Base-by-base conservation (phyloP, 2,329 filamentous ascomycete species). In the Setomelanomma holmii region DNA sequence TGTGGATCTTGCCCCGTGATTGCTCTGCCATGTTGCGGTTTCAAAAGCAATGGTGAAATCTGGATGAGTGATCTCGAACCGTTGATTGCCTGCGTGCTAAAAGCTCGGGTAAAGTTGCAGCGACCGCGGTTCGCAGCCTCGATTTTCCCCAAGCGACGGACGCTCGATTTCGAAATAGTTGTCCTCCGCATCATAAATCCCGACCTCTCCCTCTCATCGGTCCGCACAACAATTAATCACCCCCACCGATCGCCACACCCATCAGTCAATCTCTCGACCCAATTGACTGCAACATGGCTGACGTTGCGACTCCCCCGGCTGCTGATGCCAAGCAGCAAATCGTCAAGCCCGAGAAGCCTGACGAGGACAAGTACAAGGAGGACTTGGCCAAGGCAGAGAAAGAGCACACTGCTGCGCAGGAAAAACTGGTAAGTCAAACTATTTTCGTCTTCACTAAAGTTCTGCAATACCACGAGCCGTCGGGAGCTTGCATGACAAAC, bases 301-400 rank as follows among this genome's bases (percentile, higher is more conserved):
- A 73, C 60, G 63, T 75, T 50, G 73, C 74, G 51, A 74, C 75
- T 39, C 68, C 73, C 33, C 61, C 73, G 38, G 68, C 73, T 48
- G 66, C 73, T 27, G 65, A 67, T 49, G 67, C 68, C 64, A 74
- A 74, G 64, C 69, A 76, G 55, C 66, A 74, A 34, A 56, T 72
- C 35, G 70, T 79, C 69, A 91, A 87, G 79, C 92, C 93, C 47
- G 85, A 90, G 78, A 91, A 89, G 83, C 95, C 95, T 40, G 90
- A 97, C 76, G 90, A 95, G 80, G 89, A 88, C 61, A 80, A 83
- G 64, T 99, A 88, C 82, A 92, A 96, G 80, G 84, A 87, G 73
- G 84, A 85, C 59, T 83, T 96, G 56, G 87, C 86, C 44, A 86
- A 89, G 78, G 89, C 89, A 21, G 91, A 98, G 78, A 96, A 96